phyloP scores from a whole-genome alignment of 192 early-diverging fungal species.

The Backusella westeae region DNA sequence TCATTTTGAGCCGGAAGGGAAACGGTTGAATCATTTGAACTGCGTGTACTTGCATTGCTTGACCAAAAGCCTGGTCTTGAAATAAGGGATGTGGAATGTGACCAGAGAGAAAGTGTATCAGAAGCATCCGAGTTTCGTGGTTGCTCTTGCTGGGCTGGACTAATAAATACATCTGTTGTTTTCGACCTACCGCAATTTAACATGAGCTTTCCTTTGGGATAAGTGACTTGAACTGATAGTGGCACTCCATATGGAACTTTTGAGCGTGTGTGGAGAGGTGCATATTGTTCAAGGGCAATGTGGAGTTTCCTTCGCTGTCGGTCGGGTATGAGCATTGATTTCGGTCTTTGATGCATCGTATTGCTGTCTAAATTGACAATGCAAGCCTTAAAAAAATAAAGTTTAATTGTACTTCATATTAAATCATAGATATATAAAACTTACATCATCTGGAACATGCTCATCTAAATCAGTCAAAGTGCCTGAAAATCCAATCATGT shows the following conservation, averaged over 20 bases:
- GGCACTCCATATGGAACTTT: conserved; percentile 54
- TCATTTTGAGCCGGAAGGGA: conserved; percentile 10
- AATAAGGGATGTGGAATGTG: conserved; percentile 14
- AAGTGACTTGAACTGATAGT: conserved; percentile 52
- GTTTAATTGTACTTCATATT: neutral
- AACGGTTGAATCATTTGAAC: conserved; percentile 19
- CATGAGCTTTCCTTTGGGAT: conserved; percentile 52
- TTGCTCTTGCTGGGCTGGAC: conserved; percentile 13
- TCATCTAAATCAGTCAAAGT: conserved; percentile 49
- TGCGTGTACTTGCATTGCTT: conserved; percentile 12
- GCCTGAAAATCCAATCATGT: conserved; percentile 70
- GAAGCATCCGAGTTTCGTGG: conserved; percentile 18
- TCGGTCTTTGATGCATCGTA: conserved; percentile 44
- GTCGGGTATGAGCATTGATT: conserved; percentile 49
- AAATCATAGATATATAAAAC: neutral
- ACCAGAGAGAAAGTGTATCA: conserved; percentile 14
- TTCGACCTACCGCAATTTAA: conserved; percentile 41
- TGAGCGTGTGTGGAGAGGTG: conserved; percentile 35
- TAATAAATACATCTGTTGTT: conserved; percentile 17
- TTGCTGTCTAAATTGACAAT: conserved; percentile 75
- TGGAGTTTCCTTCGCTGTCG: conserved; percentile 66
- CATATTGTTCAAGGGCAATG: conserved; percentile 55
- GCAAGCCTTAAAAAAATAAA: conserved; percentile 39
- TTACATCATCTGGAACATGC: conserved; percentile 61
- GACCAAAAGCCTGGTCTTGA: conserved; percentile 19